Percentiles rank a stretch among this genome's conserved stretches.
These are phyloP conservation scores for Bullera alba DNA, from an alignment of 768 basidiomycete genomes.

Conservation along the genomic window DNA sequence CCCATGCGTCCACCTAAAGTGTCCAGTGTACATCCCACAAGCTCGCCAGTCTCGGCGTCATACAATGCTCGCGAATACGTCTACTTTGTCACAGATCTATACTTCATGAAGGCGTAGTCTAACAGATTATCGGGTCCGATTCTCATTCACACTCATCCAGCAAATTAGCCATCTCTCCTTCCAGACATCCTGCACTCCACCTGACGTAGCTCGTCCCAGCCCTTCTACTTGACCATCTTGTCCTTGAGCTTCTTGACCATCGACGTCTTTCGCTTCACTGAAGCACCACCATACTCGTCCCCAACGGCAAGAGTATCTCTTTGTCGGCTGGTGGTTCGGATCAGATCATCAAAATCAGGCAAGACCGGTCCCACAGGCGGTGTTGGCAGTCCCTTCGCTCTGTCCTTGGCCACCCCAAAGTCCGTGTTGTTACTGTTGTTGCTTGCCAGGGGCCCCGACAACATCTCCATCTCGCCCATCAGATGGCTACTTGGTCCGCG, in stretches of 20 bases:
- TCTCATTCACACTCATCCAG: not conserved
- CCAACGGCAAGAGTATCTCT: not conserved
- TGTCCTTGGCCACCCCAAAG: slow-evolving; percentile 1
- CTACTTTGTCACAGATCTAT: too few species aligned
- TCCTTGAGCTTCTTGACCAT: slow-evolving; percentile 44
- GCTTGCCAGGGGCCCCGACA: not conserved
- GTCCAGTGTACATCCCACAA: too few species aligned
- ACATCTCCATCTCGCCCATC: not conserved
- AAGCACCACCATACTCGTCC: slow-evolving; percentile 7
- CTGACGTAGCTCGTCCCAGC: not conserved
- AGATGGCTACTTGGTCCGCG: not conserved
- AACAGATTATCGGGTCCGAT: too few species aligned
- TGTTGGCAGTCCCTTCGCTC: slow-evolving; percentile 28
- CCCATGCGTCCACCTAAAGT: too few species aligned
- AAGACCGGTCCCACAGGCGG: slow-evolving; percentile 43
- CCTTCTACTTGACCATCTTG: slow-evolving; percentile 1
- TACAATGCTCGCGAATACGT: too few species aligned
- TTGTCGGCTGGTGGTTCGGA: slow-evolving; percentile 1
- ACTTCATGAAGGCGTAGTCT: too few species aligned
- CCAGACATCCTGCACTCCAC: not conserved
- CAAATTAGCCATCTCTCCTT: not conserved
- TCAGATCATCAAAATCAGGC: slow-evolving; percentile 37
- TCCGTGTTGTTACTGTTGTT: not conserved
- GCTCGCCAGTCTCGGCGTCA: too few species aligned
- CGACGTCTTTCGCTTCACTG: slow-evolving; percentile 39